These are phyloP conservation scores for Rhododendron molle DNA, from an alignment of 148 eudicot species.

Conservation along the genomic window DNA sequence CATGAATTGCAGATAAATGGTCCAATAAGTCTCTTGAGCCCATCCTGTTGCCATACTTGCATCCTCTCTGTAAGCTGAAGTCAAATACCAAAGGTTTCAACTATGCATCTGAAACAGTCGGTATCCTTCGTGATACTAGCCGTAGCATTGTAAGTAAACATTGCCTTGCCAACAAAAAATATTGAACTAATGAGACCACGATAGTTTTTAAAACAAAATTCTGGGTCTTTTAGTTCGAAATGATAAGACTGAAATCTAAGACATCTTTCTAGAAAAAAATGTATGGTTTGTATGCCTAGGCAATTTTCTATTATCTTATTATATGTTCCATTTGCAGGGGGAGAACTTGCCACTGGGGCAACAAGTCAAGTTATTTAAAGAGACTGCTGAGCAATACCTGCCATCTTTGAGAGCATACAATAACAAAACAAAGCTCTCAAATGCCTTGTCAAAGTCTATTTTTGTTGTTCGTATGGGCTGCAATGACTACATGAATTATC, in stretches of 20 bases:
- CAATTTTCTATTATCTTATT: neutral
- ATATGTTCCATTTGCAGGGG: neutral
- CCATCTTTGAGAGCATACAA: neutral
- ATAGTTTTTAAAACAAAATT: too few relatives aligned
- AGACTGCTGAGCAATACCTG: neutral
- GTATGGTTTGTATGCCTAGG: neutral
- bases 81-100: slow-evolving; percentile 6
- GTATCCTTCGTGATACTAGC: neutral
- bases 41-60: neutral
- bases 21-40: neutral
- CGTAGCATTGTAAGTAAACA: slow-evolving; percentile 1
- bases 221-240: too few relatives aligned
- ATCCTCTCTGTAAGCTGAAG: neutral
- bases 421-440: neutral
- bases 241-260: too few relatives aligned
- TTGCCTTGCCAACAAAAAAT: neutral
- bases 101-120: slow-evolving; percentile 16
- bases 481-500: slow-evolving; percentile 15
- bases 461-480: slow-evolving; percentile 15
- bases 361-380: slow-evolving; percentile 10
- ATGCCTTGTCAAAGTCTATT: slow-evolving; percentile 3
- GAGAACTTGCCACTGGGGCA: slow-evolving; percentile 8
- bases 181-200: neutral
- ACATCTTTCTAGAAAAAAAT: too few relatives aligned
- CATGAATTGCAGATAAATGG: slow-evolving; percentile 3